Percentiles rank a stretch among this genome's conserved stretches.
phyloP scores from a whole-genome alignment of 352 stramenopile species.

The Pythium pyrilobum region DNA sequence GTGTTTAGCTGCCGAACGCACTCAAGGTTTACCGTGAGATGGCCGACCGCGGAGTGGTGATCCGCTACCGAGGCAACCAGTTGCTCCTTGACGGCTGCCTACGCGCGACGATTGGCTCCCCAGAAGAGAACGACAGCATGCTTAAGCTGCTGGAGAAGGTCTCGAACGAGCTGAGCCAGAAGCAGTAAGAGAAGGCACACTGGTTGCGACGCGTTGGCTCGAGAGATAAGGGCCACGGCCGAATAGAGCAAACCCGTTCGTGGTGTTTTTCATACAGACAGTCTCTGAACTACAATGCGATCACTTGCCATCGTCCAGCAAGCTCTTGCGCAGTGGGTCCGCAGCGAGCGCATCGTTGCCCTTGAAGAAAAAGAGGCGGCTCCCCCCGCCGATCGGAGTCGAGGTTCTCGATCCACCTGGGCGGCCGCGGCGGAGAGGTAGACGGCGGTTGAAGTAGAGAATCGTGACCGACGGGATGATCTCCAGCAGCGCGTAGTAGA shows the following conservation, averaged over 20 bases:
- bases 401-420: slow-evolving; percentile 24
- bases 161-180: slow-evolving; percentile 31
- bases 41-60: slow-evolving; percentile 92
- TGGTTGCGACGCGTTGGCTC: too few species aligned
- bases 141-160: slow-evolving; percentile 78
- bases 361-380: slow-evolving; percentile 48
- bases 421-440: slow-evolving; percentile 40
- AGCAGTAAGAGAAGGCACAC: slow-evolving; percentile 15
- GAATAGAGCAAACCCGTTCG: too few species aligned
- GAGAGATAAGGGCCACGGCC: too few species aligned
- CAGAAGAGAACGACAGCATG: slow-evolving; percentile 93
- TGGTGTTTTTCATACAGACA: too few species aligned
- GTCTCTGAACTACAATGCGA: background rate
- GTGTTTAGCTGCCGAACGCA: slow-evolving; percentile 71
- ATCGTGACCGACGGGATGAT: slow-evolving; percentile 72
- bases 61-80: slow-evolving; percentile 96
- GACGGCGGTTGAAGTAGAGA: slow-evolving; percentile 79
- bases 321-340: slow-evolving; percentile 34
- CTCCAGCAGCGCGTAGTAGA: slow-evolving; percentile 81
- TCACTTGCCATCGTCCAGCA: slow-evolving; percentile 28
- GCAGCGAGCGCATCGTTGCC: slow-evolving; percentile 13
- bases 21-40: slow-evolving; percentile 94
- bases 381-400: slow-evolving; percentile 29
- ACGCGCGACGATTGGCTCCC: slow-evolving; percentile 92
- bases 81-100: slow-evolving; percentile 94